These are phyloP conservation scores for Acmispon strigosus DNA, from an alignment of 306 rosid genomes.

Conservation along the genomic window DNA sequence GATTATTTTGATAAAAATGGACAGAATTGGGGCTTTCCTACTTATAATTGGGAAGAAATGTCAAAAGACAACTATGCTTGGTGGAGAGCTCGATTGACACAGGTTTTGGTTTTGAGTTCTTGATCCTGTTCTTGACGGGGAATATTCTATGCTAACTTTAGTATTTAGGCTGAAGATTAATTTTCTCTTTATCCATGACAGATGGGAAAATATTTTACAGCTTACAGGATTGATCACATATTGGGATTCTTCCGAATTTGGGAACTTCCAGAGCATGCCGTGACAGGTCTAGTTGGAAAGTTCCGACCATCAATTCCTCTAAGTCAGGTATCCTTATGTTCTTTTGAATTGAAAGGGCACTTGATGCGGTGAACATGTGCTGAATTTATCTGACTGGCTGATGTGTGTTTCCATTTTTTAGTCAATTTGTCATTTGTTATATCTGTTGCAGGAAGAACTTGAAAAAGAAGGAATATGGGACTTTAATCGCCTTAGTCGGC, in stretches of 20 bases:
- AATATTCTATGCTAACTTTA: slow-evolving; percentile 6
- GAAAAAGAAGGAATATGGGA: slow-evolving; percentile 97
- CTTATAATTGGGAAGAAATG: slow-evolving; percentile 99
- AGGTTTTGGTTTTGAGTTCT: slow-evolving; percentile 49
- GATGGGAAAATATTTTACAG: slow-evolving; percentile 98
- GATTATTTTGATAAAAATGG: slow-evolving; percentile 99
- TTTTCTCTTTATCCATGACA: slow-evolving; percentile 39
- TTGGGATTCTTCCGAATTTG: slow-evolving; percentile 95
- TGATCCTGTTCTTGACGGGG: background rate
- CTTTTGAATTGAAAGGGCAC: background rate
- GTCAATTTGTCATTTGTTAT: slow-evolving; percentile 11
- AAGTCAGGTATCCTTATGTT: slow-evolving; percentile 60
- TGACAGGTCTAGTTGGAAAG: slow-evolving; percentile 85
- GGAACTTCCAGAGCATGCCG: slow-evolving; percentile 96
- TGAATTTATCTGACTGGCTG: background rate
- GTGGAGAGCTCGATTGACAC: slow-evolving; percentile 93
- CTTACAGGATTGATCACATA: slow-evolving; percentile 93
- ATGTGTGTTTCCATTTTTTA: background rate
- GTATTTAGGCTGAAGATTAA: slow-evolving; percentile 15
- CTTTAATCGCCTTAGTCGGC: slow-evolving; percentile 78
- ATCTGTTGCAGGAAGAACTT: slow-evolving; percentile 72
- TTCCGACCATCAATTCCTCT: slow-evolving; percentile 95
- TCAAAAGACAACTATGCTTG: slow-evolving; percentile 89
- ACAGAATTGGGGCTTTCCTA: slow-evolving; percentile 99
- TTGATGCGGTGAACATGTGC: background rate